Evolutionary conservation across 1,284 basidiomycete species (phyloP).

Genomic region (Trametes hirsuta): DNA sequence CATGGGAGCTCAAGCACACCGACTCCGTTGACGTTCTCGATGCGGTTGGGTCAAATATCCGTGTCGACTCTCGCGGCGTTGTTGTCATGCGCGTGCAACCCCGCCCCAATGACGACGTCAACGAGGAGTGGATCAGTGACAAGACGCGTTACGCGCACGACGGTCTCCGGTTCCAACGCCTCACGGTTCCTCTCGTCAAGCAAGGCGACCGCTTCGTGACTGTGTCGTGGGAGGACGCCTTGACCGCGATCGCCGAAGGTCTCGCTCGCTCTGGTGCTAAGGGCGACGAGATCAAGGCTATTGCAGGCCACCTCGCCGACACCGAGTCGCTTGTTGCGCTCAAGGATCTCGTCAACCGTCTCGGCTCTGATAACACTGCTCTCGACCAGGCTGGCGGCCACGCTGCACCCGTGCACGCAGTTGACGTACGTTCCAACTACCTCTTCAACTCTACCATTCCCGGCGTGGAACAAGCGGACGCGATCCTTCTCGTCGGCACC

Average conservation of each 20-base stretch:
- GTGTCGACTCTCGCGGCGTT: constrained; percentile 93
- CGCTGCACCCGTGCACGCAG: constrained; percentile 72
- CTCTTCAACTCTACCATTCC: constrained; percentile 96
- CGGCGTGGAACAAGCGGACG: constrained; percentile 91
- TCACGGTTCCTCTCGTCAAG: constrained; percentile 92
- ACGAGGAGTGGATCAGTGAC: constrained; percentile 99
- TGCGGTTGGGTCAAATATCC: constrained; percentile 97
- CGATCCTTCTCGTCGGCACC: constrained; percentile 92
- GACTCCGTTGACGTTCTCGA: constrained; percentile 98
- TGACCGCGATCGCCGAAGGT: constrained; percentile 81
- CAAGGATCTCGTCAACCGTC: constrained; percentile 92
- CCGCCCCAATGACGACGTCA: constrained; percentile 95
- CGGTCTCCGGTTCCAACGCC: constrained; percentile 93
- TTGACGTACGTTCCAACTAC: constrained; percentile 96
- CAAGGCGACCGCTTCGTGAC: constrained; percentile 92
- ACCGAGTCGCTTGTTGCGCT: constrained; percentile 93
- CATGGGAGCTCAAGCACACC: constrained; percentile 99
- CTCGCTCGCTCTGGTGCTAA: constrained; percentile 81
- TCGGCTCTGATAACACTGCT: constrained; percentile 95
- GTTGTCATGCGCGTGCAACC: constrained; percentile 98
- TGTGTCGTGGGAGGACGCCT: constrained; percentile 92
- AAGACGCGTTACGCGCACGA: constrained; percentile 98
- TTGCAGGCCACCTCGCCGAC: constrained; percentile 93
- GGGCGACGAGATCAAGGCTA: constrained; percentile 95
- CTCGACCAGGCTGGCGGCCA: constrained; percentile 79